phyloP scores from a whole-genome alignment of 2,329 filamentous ascomycete species.

The Diaporthe aspalathi region DNA sequence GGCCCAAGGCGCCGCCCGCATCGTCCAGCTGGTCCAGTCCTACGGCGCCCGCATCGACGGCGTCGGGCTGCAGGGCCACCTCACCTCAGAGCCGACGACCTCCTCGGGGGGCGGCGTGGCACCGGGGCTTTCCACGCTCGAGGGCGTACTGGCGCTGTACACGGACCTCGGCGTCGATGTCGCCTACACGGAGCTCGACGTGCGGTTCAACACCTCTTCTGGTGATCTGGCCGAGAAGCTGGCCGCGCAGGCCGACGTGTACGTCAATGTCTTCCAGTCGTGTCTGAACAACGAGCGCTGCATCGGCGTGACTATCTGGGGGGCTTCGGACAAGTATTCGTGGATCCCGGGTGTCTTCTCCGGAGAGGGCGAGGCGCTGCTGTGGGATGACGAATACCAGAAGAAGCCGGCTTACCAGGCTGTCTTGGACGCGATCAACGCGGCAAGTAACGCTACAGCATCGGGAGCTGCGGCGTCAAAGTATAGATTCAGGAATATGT shows the following conservation, averaged over 20 bases:
- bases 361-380: slow-evolving; percentile 54
- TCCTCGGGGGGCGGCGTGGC: slow-evolving; percentile 10
- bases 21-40: slow-evolving; percentile 47
- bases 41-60: slow-evolving; percentile 61
- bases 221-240: slow-evolving; percentile 48
- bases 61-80: slow-evolving; percentile 63
- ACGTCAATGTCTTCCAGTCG: slow-evolving; percentile 52
- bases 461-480: background rate
- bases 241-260: slow-evolving; percentile 59
- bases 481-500: background rate
- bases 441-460: background rate
- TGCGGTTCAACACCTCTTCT: slow-evolving; percentile 53
- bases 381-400: slow-evolving; percentile 51
- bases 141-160: slow-evolving; percentile 54
- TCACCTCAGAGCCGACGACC: slow-evolving; percentile 58
- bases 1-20: slow-evolving; percentile 46
- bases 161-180: slow-evolving; percentile 58
- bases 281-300: slow-evolving; percentile 53
- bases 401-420: slow-evolving; percentile 54
- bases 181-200: slow-evolving; percentile 64
- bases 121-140: slow-evolving; percentile 47
- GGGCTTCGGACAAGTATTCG: slow-evolving; percentile 52
- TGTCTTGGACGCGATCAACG: slow-evolving; percentile 17
- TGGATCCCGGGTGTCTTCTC: slow-evolving; percentile 53
- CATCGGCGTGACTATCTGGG: slow-evolving; percentile 59